phyloP scores from a whole-genome alignment of 2,329 filamentous ascomycete species.

The Trichoderma koningii region DNA sequence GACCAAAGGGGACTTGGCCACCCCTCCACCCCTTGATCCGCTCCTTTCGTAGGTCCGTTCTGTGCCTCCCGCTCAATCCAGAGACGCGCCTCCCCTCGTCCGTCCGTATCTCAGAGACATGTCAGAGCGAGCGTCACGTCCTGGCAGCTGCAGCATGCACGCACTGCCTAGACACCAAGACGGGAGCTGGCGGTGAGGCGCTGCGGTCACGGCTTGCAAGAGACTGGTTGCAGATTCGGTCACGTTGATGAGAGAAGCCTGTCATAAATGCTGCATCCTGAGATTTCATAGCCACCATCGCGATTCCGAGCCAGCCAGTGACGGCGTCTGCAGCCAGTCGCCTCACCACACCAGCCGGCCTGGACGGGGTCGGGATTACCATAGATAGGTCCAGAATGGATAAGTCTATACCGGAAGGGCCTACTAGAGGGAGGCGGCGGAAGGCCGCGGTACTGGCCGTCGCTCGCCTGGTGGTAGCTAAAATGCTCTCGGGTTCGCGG shows the following conservation, averaged over 20 bases:
- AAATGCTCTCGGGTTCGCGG: background rate
- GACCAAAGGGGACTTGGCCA: conserved; percentile 13
- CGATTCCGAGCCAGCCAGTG: conserved; percentile 13
- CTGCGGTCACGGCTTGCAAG: background rate
- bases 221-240: conserved; percentile 9
- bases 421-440: conserved; percentile 2
- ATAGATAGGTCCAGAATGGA: conserved; percentile 7
- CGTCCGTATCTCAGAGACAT: background rate
- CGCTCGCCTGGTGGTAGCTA: conserved; percentile 22
- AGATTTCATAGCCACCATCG: conserved; percentile 18
- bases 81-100: background rate
- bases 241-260: conserved; percentile 12
- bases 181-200: conserved; percentile 10
- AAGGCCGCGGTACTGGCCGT: conserved; percentile 10
- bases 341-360: conserved; percentile 4
- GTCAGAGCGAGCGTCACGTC: background rate
- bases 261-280: conserved; percentile 19
- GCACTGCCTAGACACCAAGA: background rate
- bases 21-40: background rate
- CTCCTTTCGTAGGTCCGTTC: conserved; percentile 9
- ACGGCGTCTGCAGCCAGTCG: conserved; percentile 3
- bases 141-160: conserved; percentile 5
- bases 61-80: background rate
- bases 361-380: background rate
- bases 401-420: conserved; percentile 2